Evolutionary conservation across 2,329 filamentous ascomycete species (phyloP).

Genomic region (Gliomastix tumulicola): DNA sequence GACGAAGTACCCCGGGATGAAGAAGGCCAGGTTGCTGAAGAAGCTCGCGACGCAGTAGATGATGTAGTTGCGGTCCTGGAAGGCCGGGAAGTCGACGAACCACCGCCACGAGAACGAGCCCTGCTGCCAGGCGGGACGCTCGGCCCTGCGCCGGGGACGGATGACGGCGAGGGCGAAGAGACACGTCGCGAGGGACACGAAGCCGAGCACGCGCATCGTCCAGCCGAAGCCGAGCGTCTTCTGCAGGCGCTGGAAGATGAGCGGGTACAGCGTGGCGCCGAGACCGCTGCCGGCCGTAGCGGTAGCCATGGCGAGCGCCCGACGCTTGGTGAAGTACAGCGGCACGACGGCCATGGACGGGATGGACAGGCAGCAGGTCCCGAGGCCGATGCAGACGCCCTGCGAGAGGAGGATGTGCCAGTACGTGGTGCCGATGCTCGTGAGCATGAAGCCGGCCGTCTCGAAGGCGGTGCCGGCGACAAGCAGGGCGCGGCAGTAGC

Average conservation of each 20-base stretch:
- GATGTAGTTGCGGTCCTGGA: constrained; percentile 19
- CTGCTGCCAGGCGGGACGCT: constrained; percentile 1
- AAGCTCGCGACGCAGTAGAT: constrained; percentile 21
- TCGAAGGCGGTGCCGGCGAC: constrained; percentile 24
- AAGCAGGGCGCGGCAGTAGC: constrained; percentile 30
- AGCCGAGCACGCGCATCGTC: constrained; percentile 24
- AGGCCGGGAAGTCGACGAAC: constrained; percentile 19
- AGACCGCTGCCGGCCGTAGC: constrained; percentile 31
- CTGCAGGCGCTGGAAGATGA: constrained; percentile 24
- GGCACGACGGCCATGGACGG: constrained; percentile 27
- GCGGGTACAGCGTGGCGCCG: constrained; percentile 28
- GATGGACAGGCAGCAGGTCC: constrained; percentile 24
- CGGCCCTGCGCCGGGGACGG: constrained; percentile 11
- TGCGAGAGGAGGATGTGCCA: constrained; percentile 33
- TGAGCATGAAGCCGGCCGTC: constrained; percentile 34
- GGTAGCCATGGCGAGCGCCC: constrained; percentile 33
- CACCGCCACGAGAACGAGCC: constrained; percentile 8
- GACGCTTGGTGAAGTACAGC: constrained; percentile 30
- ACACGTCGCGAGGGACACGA: constrained; percentile 22
- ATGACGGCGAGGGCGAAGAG: constrained; percentile 18
- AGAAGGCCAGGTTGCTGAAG: constrained; percentile 25
- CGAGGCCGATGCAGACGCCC: constrained; percentile 28
- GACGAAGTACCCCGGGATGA: constrained; percentile 36
- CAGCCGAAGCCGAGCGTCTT: constrained; percentile 22
- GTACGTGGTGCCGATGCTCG: constrained; percentile 33